These are phyloP conservation scores for Gynochthodes officinalis DNA, from an alignment of 257 asterid species.

Conservation along the genomic window DNA sequence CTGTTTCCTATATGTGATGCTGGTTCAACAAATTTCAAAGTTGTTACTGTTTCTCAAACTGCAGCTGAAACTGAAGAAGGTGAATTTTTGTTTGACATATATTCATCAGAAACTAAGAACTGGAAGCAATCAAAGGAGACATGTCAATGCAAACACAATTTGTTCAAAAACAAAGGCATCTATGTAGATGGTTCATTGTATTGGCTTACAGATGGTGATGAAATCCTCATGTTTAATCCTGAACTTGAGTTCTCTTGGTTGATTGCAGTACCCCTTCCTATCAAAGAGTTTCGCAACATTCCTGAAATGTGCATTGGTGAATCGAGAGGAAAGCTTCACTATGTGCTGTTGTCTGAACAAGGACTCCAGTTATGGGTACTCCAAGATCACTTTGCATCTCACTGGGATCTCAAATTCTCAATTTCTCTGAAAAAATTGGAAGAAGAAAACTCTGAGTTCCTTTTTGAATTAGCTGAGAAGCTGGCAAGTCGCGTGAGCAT, in stretches of 20 bases:
- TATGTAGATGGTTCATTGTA: conserved; percentile 37
- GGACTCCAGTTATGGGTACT: conserved; percentile 64
- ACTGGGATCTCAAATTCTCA: conserved; percentile 37
- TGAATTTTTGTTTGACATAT: conserved; percentile 39
- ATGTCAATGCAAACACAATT: conserved; percentile 24
- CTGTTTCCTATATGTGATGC: conserved; percentile 18
- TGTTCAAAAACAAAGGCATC: conserved; percentile 44
- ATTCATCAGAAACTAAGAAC: conserved; percentile 36
- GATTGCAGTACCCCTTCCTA: conserved; percentile 45
- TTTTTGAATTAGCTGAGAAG: conserved; percentile 31
- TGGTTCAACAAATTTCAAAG: conserved; percentile 42
- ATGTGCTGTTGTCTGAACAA: conserved; percentile 42
- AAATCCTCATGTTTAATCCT: conserved; percentile 56
- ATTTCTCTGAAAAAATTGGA: conserved; percentile 39
- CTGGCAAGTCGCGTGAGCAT: conserved; percentile 3
- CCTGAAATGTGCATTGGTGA: conserved; percentile 73
- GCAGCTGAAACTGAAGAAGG: conserved; percentile 16
- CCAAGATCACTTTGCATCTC: conserved; percentile 36
- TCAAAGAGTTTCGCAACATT: conserved; percentile 14
- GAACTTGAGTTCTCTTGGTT: conserved; percentile 41
- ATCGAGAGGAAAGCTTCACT: conserved; percentile 38
- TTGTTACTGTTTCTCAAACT: conserved; percentile 36
- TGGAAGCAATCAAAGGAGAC: conserved; percentile 47
- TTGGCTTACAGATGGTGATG: conserved; percentile 56
- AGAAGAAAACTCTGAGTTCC: conserved; percentile 24